Evolutionary conservation across 1,139 yeast species (phyloP).

Genomic region (Magnusiomyces paraingens): DNA sequence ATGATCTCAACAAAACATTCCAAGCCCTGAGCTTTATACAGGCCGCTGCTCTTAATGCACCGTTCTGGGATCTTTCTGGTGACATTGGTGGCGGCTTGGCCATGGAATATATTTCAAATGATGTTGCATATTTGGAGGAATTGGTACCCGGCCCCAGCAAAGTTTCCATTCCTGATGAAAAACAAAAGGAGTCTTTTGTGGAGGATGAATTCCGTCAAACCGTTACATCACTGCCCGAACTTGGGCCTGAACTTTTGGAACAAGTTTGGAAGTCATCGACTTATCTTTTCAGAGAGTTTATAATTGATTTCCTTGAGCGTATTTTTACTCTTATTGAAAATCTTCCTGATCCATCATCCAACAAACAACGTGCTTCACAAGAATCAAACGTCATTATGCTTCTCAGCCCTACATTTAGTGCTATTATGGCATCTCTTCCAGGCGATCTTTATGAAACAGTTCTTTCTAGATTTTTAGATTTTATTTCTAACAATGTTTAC

Average conservation of each 20-base stretch:
- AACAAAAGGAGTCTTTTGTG: neutral
- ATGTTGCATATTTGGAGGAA: slow-evolving; percentile 31
- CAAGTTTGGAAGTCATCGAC: slow-evolving; percentile 70
- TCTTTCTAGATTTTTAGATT: slow-evolving; percentile 48
- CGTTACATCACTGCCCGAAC: slow-evolving; percentile 21
- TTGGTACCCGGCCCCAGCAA: slow-evolving; percentile 6
- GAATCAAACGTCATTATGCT: slow-evolving; percentile 44
- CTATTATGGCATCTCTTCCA: slow-evolving; percentile 65
- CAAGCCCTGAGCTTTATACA: slow-evolving; percentile 66
- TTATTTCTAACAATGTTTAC: slow-evolving; percentile 53
- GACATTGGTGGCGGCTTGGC: slow-evolving; percentile 47
- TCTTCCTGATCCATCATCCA: slow-evolving; percentile 43
- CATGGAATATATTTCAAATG: slow-evolving; percentile 59
- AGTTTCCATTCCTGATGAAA: slow-evolving; percentile 7
- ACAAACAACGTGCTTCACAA: slow-evolving; percentile 28
- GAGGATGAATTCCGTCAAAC: slow-evolving; percentile 19
- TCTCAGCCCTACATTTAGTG: slow-evolving; percentile 58
- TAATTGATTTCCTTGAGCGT: slow-evolving; percentile 52
- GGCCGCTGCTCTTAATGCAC: slow-evolving; percentile 65
- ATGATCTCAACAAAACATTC: slow-evolving; percentile 71
- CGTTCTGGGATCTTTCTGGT: slow-evolving; percentile 41
- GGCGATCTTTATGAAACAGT: slow-evolving; percentile 52
- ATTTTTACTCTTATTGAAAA: slow-evolving; percentile 66
- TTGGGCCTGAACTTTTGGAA: slow-evolving; percentile 44
- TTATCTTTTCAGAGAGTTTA: slow-evolving; percentile 57